These are phyloP conservation scores for Fraxinus xanthoxyloides DNA, from an alignment of 305 asterid species.

Conservation along the genomic window DNA sequence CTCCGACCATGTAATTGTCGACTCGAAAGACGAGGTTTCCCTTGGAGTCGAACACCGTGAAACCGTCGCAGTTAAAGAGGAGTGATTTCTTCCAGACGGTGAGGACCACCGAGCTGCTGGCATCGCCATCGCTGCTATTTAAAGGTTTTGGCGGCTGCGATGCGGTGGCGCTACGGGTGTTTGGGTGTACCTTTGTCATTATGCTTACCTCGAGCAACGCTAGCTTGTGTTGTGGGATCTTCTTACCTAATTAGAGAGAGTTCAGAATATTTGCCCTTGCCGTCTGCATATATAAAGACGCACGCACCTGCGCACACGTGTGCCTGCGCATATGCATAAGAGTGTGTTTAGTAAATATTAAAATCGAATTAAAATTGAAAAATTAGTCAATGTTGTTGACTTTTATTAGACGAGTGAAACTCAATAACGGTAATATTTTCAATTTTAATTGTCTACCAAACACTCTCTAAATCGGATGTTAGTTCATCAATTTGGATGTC, in stretches of 20 bases:
- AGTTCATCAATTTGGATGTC: neutral
- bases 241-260: neutral
- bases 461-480: too few relatives aligned
- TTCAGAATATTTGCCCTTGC: neutral
- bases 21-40: conserved; percentile 42
- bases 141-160: conserved; percentile 6
- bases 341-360: too few relatives aligned
- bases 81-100: conserved; percentile 50
- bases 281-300: neutral
- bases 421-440: too few relatives aligned
- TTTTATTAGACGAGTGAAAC: too few relatives aligned
- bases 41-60: conserved; percentile 36
- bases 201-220: neutral
- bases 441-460: too few relatives aligned
- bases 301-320: neutral
- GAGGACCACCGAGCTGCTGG: conserved; percentile 14
- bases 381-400: too few relatives aligned
- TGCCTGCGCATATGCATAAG: neutral
- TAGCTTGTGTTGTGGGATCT: neutral
- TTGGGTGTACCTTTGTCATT: conserved; percentile 35
- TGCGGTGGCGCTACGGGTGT: neutral
- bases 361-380: too few relatives aligned
- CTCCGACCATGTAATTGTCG: conserved; percentile 37
- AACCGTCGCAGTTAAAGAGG: conserved; percentile 38
- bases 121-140: neutral